A percentile compares a stretch with the other conserved stretches of the same genome.
Evolutionary conservation across 2,329 filamentous ascomycete species (phyloP).

Genomic region (Alternaria atra): DNA sequence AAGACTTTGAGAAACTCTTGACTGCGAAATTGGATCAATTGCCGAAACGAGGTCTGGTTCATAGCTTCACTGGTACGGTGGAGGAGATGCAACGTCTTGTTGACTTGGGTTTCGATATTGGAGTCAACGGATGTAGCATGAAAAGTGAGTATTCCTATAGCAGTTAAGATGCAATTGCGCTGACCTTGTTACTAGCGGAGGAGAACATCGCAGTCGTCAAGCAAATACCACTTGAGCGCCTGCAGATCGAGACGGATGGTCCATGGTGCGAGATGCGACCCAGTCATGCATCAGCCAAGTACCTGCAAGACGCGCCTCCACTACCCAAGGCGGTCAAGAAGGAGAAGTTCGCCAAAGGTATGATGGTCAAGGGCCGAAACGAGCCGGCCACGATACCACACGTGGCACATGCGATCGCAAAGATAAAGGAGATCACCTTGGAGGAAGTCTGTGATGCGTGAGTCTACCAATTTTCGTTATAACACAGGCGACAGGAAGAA

Average conservation of each 20-base stretch:
- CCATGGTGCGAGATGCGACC: constrained; percentile 96
- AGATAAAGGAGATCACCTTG: constrained; percentile 79
- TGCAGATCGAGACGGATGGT: constrained; percentile 97
- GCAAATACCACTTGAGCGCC: constrained; percentile 76
- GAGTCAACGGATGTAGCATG: constrained; percentile 96
- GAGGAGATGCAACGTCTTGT: constrained; percentile 87
- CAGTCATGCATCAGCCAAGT: constrained; percentile 84
- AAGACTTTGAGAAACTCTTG: constrained; percentile 77
- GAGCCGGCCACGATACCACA: constrained; percentile 88
- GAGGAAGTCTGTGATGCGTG: constrained; percentile 85
- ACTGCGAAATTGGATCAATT: constrained; percentile 70
- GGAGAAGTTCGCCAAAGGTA: constrained; percentile 88
- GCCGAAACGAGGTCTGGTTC: constrained; percentile 82
- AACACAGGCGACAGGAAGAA: not conserved
- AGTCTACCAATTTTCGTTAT: constrained; percentile 42
- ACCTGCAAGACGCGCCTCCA: constrained; percentile 72
- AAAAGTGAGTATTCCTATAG: constrained; percentile 65
- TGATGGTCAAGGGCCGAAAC: constrained; percentile 94
- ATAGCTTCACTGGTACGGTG: constrained; percentile 90
- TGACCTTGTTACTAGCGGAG: constrained; percentile 33
- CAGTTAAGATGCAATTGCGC: not conserved
- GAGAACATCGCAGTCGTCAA: constrained; percentile 86
- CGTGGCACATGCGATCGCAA: constrained; percentile 88
- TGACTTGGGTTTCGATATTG: constrained; percentile 83
- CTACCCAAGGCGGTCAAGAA: constrained; percentile 90